These are phyloP conservation scores for Verticillium zaregamsianum DNA, from an alignment of 2,329 filamentous ascomycete genomes.

Conservation along the genomic window DNA sequence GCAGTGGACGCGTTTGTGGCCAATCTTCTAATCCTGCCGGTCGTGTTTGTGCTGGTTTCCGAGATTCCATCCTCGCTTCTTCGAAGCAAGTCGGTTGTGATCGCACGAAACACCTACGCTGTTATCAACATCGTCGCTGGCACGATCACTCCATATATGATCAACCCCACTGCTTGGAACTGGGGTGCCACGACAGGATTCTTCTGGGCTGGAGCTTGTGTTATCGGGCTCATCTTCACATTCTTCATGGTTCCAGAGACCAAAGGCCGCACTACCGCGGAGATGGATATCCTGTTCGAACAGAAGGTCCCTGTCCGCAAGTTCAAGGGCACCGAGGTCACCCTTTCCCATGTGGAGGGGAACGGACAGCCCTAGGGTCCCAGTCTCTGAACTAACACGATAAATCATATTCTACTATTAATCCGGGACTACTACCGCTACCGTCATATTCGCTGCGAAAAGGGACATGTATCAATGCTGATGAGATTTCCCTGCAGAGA, in stretches of 20 bases:
- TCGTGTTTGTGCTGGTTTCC: slow-evolving; percentile 26
- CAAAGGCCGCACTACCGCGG: slow-evolving; percentile 18
- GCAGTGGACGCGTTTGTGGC: slow-evolving; percentile 32
- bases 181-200: slow-evolving; percentile 31
- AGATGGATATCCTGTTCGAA: slow-evolving; percentile 22
- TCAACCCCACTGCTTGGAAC: slow-evolving; percentile 25
- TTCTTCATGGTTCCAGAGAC: slow-evolving; percentile 23
- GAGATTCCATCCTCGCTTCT: slow-evolving; percentile 34
- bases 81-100: slow-evolving; percentile 34
- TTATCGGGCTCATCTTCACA: slow-evolving; percentile 14
- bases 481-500: no score
- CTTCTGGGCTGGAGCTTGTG: slow-evolving; percentile 14
- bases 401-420: no score
- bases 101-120: slow-evolving; percentile 33
- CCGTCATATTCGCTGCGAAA: no score
- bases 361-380: no score
- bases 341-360: neutral
- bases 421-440: no score
- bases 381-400: no score
- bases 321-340: slow-evolving; percentile 6
- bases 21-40: slow-evolving; percentile 35
- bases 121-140: slow-evolving; percentile 31
- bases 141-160: slow-evolving; percentile 25
- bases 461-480: no score
- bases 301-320: slow-evolving; percentile 10